Conservation (phyloP, 257 asterid genomes). For the Perilla frutescens region DNA sequence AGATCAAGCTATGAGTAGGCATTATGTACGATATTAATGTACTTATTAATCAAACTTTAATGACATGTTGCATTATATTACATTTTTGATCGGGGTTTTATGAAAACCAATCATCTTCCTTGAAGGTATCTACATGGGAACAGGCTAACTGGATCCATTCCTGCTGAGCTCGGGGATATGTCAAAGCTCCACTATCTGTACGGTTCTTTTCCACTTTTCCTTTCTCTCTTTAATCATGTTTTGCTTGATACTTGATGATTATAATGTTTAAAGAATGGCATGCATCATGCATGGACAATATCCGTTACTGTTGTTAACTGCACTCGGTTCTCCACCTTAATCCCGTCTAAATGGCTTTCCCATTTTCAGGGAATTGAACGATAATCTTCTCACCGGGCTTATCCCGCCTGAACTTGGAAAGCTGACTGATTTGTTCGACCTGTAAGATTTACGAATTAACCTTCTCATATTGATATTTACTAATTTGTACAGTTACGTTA, state of each 20-base stretch:
- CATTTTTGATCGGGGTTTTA: too few relatives aligned
- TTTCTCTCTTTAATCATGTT: background rate
- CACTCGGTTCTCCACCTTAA: background rate
- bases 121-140: conserved; percentile 84
- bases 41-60: too few relatives aligned
- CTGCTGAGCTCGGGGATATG: conserved; percentile 90
- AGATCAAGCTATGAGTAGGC: too few relatives aligned
- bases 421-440: conserved; percentile 84
- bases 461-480: background rate
- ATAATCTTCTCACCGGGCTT: conserved; percentile 73
- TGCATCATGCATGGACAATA: background rate
- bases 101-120: too few relatives aligned
- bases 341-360: conserved; percentile 8
- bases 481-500: background rate
- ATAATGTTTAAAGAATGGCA: too few relatives aligned
- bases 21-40: too few relatives aligned
- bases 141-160: conserved; percentile 82
- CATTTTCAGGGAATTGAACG: conserved; percentile 74
- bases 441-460: conserved; percentile 48
- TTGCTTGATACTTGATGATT: background rate
- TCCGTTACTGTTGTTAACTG: background rate
- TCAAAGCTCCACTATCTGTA: conserved; percentile 90
- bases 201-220: conserved; percentile 11
- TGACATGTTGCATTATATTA: too few relatives aligned
- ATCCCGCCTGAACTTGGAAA: conserved; percentile 89